phyloP scores from a whole-genome alignment of 2,329 filamentous ascomycete species.

The Ophiocordyceps sinensis region DNA sequence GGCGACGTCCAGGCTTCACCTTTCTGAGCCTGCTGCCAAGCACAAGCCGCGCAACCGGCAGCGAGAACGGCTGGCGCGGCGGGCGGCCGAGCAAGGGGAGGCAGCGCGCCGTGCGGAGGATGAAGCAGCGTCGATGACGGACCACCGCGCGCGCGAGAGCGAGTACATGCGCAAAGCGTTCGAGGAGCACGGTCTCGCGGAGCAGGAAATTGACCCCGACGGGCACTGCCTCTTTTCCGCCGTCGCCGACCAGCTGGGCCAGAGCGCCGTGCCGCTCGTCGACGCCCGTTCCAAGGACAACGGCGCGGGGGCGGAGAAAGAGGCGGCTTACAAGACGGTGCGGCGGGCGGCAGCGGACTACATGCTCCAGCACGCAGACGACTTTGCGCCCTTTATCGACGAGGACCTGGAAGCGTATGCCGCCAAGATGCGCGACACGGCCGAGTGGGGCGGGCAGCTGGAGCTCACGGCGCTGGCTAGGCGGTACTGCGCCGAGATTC shows the following conservation, averaged over 20 bases:
- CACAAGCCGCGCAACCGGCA: slow-evolving; percentile 74
- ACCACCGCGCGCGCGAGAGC: slow-evolving; percentile 57
- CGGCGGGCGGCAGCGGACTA: slow-evolving; percentile 61
- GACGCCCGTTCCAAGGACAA: background rate
- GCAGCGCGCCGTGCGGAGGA: slow-evolving; percentile 50
- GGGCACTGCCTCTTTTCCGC: slow-evolving; percentile 93
- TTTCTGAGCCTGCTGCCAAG: background rate
- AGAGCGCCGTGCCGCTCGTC: slow-evolving; percentile 23
- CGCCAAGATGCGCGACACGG: slow-evolving; percentile 66
- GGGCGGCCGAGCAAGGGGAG: slow-evolving; percentile 71
- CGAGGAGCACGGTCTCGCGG: slow-evolving; percentile 44
- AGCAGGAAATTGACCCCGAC: slow-evolving; percentile 74
- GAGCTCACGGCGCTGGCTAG: slow-evolving; percentile 76
- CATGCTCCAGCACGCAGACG: slow-evolving; percentile 58
- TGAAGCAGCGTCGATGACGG: slow-evolving; percentile 62
- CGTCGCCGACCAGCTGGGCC: slow-evolving; percentile 66
- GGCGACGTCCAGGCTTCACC: background rate
- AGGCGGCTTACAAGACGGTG: slow-evolving; percentile 48
- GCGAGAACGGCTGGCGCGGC: slow-evolving; percentile 78
- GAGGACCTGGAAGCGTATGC: slow-evolving; percentile 63
- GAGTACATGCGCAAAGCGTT: slow-evolving; percentile 57
- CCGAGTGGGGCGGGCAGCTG: slow-evolving; percentile 91
- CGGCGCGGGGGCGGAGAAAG: slow-evolving; percentile 9
- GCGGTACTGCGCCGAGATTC: slow-evolving; percentile 66
- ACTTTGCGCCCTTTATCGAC: slow-evolving; percentile 79